phyloP scores from a whole-genome alignment of 805 yeast genomes.

The Pichia exigua region DNA sequence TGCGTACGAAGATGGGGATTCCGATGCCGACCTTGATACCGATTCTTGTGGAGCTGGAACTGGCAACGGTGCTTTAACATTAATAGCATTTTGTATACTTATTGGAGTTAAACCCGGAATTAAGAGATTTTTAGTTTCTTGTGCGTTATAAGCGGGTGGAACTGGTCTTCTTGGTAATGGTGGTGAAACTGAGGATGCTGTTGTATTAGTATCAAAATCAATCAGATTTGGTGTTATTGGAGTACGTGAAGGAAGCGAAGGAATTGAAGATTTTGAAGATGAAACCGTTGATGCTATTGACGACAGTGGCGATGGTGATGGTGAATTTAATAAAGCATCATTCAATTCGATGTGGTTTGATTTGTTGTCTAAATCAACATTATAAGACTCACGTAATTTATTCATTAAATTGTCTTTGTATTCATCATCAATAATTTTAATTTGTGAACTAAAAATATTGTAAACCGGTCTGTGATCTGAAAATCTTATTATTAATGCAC shows the following conservation, averaged over 20 bases:
- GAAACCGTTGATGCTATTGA: background rate
- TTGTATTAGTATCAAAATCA: constrained; percentile 15
- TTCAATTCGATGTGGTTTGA: constrained; percentile 24
- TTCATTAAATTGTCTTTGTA: constrained; percentile 47
- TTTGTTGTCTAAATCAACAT: constrained; percentile 22
- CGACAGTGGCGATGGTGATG: constrained; percentile 3
- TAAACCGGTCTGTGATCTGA: constrained; percentile 95
- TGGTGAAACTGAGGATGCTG: constrained; percentile 12
- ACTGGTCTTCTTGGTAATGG: constrained; percentile 15
- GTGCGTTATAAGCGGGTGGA: constrained; percentile 20
- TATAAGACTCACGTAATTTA: constrained; percentile 53
- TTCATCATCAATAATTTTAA: constrained; percentile 60
- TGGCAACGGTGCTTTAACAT: background rate
- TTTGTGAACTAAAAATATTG: constrained; percentile 62
- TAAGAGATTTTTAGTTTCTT: constrained; percentile 16
- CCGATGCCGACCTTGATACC: background rate
- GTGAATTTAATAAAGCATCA: constrained; percentile 15
- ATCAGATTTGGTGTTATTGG: constrained; percentile 13
- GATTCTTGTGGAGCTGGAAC: background rate
- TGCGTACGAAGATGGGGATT: background rate
- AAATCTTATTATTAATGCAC: constrained; percentile 47
- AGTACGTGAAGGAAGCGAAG: constrained; percentile 13
- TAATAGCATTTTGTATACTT: constrained; percentile 11
- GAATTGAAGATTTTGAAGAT: constrained; percentile 6
- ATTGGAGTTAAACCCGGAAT: constrained; percentile 20